Base-by-base conservation (phyloP, 2,329 filamentous ascomycete species). In the Paecilomyces formosus region DNA sequence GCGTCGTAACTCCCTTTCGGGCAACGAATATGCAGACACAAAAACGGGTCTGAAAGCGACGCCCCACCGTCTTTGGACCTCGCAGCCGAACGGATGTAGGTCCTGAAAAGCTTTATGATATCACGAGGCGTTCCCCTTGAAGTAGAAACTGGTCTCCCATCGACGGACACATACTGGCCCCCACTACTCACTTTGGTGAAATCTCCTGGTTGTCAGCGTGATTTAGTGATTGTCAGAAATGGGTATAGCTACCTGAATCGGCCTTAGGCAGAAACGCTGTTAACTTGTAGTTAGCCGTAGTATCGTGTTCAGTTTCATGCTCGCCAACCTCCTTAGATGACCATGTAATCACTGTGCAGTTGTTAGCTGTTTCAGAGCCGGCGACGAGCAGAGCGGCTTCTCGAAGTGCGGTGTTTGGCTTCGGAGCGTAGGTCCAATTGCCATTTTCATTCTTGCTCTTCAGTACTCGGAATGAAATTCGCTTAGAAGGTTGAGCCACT, bases 371-470 rank as follows among this genome's bases (percentile, higher is more conserved):
- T 5, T 84, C 79, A 45, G 77, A 79, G 1, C 85, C 83, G 7
- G 81, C 70, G 39, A 85, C 72, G 62, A 85, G 86, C 45, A 81
- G 69, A 2, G 79, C 81, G 7, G 82, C 82, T 68, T 87, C 81
- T 61, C 76, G 71, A 2, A 83, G 65, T 39, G 72, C 77, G 6
- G 77, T 74, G 21, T 72, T 73, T 26, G 72, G 61, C 51, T 79
- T 81, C 0, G 85, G 82, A 1, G 81, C 82, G 67, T 87, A 88
- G 13, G 79, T 74, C 75, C 84, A 86, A 53, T 88, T 89, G 3
- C 67, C 72, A 57, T 80, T 80, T 62, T 86, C 81, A 64, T 84
- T 86, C 68, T 85, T 86, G 1, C 78, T 81, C 67, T 85, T 83
- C 21, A 87, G 62, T 0, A 79, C 72, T 59, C 76, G 81, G n/a